A percentile compares a stretch with the other conserved stretches of the same genome.
Evolutionary conservation across 176 grass and related monocot species (phyloP).

Genomic region (Cymbopogon citratus): DNA sequence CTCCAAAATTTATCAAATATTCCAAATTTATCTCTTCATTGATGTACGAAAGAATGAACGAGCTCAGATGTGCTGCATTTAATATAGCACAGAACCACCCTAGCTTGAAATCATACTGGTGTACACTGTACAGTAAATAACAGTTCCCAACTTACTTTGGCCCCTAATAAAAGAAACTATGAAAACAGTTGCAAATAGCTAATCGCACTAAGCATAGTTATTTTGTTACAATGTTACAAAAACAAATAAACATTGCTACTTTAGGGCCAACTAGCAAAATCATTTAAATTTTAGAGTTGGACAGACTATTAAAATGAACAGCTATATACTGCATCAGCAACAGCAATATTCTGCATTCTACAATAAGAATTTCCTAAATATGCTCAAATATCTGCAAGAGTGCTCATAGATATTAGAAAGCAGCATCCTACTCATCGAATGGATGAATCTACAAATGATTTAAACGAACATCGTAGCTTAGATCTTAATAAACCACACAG

Average conservation of each 20-base stretch:
- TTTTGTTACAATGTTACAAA: neutral
- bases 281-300: neutral
- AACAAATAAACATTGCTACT: neutral
- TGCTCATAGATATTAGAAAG: neutral
- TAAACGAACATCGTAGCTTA: neutral
- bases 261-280: neutral
- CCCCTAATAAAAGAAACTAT: neutral
- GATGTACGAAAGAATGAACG: constrained; percentile 2
- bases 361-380: neutral
- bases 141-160: neutral
- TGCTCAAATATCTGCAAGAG: neutral
- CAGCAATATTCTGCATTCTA: neutral
- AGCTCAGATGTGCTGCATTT: neutral
- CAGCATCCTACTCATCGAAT: neutral
- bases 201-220: neutral
- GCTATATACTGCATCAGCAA: neutral
- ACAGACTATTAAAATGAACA: neutral
- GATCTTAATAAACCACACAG: neutral
- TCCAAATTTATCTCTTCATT: neutral
- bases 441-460: neutral
- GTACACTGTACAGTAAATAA: neutral
- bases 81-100: neutral
- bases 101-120: neutral
- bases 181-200: neutral
- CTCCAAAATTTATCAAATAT: neutral